These are phyloP conservation scores for Penicillium chermesinum DNA, from an alignment of 495 filamentous ascomycete species.

Conservation along the genomic window DNA sequence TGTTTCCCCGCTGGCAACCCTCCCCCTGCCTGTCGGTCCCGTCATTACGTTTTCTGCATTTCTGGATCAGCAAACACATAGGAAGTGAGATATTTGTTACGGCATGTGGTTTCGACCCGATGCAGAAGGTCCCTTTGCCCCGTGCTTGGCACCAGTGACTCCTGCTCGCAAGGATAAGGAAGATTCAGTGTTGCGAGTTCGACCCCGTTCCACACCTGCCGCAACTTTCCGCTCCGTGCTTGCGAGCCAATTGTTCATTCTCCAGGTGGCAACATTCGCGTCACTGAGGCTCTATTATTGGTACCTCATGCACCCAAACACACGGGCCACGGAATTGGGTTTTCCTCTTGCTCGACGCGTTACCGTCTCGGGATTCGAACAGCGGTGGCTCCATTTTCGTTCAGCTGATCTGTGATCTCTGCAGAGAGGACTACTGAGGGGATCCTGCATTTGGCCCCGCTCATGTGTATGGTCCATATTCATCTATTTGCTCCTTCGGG, in stretches of 20 bases:
- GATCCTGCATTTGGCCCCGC: conserved; percentile 41
- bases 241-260: conserved; percentile 24
- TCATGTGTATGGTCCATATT: conserved; percentile 41
- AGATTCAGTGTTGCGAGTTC: conserved; percentile 12
- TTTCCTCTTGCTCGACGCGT: conserved; percentile 10
- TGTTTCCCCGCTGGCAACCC: conserved; percentile 10
- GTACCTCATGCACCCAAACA: conserved; percentile 23
- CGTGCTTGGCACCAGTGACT: conserved; percentile 8
- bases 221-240: conserved; percentile 20
- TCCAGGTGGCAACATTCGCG: conserved; percentile 22
- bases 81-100: conserved; percentile 12
- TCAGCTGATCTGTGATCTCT: conserved; percentile 48
- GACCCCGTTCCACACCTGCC: conserved; percentile 21
- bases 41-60: conserved; percentile 15
- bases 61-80: conserved; percentile 12
- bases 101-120: conserved; percentile 26
- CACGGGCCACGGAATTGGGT: conserved; percentile 26
- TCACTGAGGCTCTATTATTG: conserved; percentile 33
- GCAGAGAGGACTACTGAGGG: conserved; percentile 29
- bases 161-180: conserved; percentile 15
- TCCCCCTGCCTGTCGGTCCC: conserved; percentile 6
- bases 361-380: conserved; percentile 13
- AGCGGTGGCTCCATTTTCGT: conserved; percentile 27
- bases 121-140: conserved; percentile 7
- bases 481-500: conserved; percentile 25